These are phyloP conservation scores for Aspergillus sclerotiicarbonarius DNA, from an alignment of 495 filamentous ascomycete species.

Conservation along the genomic window DNA sequence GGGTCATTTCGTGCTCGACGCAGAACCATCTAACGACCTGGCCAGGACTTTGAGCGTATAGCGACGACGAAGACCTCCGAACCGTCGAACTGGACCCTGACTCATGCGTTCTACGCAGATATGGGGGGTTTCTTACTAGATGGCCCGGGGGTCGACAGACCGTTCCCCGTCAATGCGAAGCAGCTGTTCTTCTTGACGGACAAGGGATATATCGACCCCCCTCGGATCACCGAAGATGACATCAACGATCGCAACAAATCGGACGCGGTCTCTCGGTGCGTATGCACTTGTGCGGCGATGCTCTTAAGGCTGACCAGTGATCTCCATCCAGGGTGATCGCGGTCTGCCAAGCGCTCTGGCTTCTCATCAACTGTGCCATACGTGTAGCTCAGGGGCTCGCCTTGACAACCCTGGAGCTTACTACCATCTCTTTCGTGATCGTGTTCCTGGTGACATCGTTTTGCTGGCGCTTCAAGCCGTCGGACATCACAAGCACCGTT, in stretches of 20 bases:
- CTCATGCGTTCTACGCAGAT: slow-evolving; percentile 37
- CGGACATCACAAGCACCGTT: slow-evolving; percentile 29
- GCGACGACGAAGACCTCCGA: neutral
- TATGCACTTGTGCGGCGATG: slow-evolving; percentile 37
- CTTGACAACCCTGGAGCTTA: slow-evolving; percentile 40
- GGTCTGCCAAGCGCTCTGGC: neutral
- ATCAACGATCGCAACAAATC: slow-evolving; percentile 44
- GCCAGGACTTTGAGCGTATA: neutral
- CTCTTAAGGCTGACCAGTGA: neutral
- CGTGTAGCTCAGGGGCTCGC: slow-evolving; percentile 24
- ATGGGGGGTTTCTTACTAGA: slow-evolving; percentile 42
- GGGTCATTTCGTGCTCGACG: neutral
- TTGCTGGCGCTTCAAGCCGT: slow-evolving; percentile 45
- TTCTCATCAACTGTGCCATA: neutral
- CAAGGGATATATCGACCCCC: slow-evolving; percentile 18
- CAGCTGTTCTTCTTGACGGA: neutral
- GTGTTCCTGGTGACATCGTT: slow-evolving; percentile 37
- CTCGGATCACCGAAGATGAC: slow-evolving; percentile 22
- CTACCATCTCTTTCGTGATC: slow-evolving; percentile 40
- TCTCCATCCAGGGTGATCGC: neutral
- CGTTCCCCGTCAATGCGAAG: slow-evolving; percentile 8
- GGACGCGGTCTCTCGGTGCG: slow-evolving; percentile 26
- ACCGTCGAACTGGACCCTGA: slow-evolving; percentile 28
- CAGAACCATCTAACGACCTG: neutral
- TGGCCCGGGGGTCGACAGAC: slow-evolving; percentile 11